Evolutionary conservation across 257 asterid species (phyloP).

Genomic region (Gentiana macrophylla): DNA sequence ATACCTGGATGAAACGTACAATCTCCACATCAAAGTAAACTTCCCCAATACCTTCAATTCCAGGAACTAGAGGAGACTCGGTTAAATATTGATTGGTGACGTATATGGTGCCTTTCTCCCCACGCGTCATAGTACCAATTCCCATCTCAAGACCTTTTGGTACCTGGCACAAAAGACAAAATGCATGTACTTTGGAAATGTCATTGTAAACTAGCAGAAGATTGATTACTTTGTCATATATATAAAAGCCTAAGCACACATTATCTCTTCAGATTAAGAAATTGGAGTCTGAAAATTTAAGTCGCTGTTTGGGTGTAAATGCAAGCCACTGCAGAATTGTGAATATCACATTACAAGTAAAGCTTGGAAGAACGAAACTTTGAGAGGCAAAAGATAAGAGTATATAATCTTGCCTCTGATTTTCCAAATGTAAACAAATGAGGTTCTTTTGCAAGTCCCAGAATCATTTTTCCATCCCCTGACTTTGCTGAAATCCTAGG

Average conservation of each 20-base stretch:
- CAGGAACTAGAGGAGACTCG: constrained; percentile 45
- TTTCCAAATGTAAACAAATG: constrained; percentile 78
- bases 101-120: constrained; percentile 80
- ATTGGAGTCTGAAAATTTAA: too few species aligned
- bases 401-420: constrained; percentile 49
- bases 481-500: constrained; percentile 77
- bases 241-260: too few species aligned
- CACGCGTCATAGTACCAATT: constrained; percentile 74
- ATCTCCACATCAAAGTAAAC: constrained; percentile 88
- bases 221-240: too few species aligned
- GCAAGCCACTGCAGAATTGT: too few species aligned
- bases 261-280: too few species aligned
- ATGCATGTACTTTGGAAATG: not conserved
- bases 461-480: constrained; percentile 57
- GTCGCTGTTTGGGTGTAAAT: too few species aligned
- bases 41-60: constrained; percentile 53
- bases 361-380: not conserved
- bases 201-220: not conserved
- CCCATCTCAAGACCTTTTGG: constrained; percentile 98
- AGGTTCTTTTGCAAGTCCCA: constrained; percentile 59
- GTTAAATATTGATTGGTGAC: constrained; percentile 50
- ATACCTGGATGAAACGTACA: constrained; percentile 83
- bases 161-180: constrained; percentile 33
- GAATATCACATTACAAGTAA: not conserved
- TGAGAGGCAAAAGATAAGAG: not conserved